Base-by-base conservation (phyloP, 768 basidiomycete genomes). In the Rickenella mellea region DNA sequence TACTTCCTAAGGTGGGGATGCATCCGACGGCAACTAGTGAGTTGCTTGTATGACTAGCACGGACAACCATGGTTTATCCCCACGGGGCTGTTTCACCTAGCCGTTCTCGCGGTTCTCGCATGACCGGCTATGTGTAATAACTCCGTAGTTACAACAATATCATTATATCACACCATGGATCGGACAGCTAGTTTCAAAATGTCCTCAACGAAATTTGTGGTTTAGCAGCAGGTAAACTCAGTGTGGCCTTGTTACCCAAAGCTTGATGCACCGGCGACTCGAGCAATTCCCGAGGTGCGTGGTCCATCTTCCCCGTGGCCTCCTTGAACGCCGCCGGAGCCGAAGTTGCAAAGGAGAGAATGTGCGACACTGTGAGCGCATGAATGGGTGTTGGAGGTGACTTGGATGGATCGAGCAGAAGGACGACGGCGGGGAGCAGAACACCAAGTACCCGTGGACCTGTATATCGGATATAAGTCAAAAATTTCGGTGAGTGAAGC, bases 311-410 rank as follows among this genome's bases (percentile, higher is more conserved):
- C 7, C 65, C 70, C 2, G 86, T 82, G 1, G 84, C 88, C 32
- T 90, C 87, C 57, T 87, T 90, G 73, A 97, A 97, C 10, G 83
- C 74, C 4, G 64, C 56, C 0, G 93, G 84, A 3, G 80, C 75
- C 0, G 71, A 61, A 1, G 83, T 71, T 0, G 91, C 91, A 44
- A 87, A 80, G 1, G 68, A 61, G 22, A 97, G 60, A 1, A 96
- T 59, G 39, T 88, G 81, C 2, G 71, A 57, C 15, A 87, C 69
- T 2, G 78, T 76, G 44, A 78, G 73, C 0, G 69, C 52, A 40
- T 80, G 79, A 6, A 80, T 51, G 0, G 66, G 62, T 0, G 71
- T 55, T 2, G 71, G 58, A 0, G 70, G 55, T 10, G 56, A 54
- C 42, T 63, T 65, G 6, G 67, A 58, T 25, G 72, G 74, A 24